Conservation (phyloP, 495 filamentous ascomycete genomes). For the Podospora fimiseda region DNA sequence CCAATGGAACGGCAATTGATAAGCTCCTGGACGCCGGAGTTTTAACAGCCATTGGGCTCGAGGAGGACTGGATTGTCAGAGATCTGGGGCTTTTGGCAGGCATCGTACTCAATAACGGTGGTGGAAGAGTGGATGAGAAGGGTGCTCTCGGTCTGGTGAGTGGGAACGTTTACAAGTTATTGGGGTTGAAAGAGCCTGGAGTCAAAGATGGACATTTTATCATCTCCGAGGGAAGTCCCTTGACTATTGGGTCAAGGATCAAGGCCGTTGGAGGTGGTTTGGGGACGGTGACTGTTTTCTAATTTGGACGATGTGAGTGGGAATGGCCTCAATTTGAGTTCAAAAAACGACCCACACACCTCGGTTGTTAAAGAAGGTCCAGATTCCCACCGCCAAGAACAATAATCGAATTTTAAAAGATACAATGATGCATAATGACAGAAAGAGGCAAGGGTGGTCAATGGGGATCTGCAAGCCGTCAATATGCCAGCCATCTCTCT, state of each 20-base stretch:
- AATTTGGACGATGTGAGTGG: slow-evolving; percentile 6
- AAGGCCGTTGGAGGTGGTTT: slow-evolving; percentile 34
- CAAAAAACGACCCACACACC: too few relatives aligned
- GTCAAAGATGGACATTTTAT: slow-evolving; percentile 32
- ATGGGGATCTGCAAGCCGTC: not conserved
- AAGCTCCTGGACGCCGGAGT: slow-evolving; percentile 41
- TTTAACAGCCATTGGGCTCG: slow-evolving; percentile 36
- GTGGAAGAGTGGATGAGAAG: slow-evolving; percentile 40
- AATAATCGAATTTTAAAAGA: too few relatives aligned
- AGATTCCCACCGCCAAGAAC: too few relatives aligned
- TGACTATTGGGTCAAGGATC: slow-evolving; percentile 37
- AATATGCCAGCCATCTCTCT: too few relatives aligned
- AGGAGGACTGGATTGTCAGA: slow-evolving; percentile 45
- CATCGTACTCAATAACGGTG: slow-evolving; percentile 44
- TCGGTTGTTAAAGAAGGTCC: too few relatives aligned
- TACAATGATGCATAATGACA: too few relatives aligned
- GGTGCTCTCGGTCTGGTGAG: slow-evolving; percentile 35
- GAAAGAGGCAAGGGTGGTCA: not conserved
- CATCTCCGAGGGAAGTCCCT: slow-evolving; percentile 40
- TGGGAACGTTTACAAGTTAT: slow-evolving; percentile 41
- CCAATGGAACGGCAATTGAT: slow-evolving; percentile 45
- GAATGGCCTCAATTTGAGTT: not conserved
- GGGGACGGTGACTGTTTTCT: slow-evolving; percentile 28
- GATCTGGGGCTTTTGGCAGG: slow-evolving; percentile 44
- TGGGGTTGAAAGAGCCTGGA: slow-evolving; percentile 33